Evolutionary conservation across 1,139 yeast species (phyloP), one percentile per base, ranked within the genome.

Genomic region (Debaryomyces fabryi): DNA sequence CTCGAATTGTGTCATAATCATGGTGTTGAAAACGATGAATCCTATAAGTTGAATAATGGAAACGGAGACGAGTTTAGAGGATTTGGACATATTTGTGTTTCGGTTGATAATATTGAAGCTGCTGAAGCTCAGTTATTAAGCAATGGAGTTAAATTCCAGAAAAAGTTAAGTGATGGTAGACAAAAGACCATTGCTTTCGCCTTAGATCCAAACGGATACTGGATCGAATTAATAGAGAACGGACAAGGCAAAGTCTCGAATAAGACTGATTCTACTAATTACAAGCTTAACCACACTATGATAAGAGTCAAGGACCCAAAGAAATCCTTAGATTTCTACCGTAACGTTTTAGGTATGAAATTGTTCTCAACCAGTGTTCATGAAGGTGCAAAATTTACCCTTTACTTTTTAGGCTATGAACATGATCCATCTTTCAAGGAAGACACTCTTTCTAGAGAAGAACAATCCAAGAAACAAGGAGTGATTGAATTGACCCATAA

Each of bases 151-250:
- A 66, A 69, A 47, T 93, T 93, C 74, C 83, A 91, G 70, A 93
- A 93, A 78, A 87, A 78, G 62, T 74, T 91, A 58, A 66, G 81
- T 40, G 98, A 93, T 62, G 99, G 99, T 23, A 84, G 97, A 69
- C 96, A 89, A 69, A 86, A 85, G 68, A 78, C 90, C 65, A 91
- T 93, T 71, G 98, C 98, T 0, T 93, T 93, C 69, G 96, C 86
- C 2, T 80, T 91, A 58, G 99, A 93, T 63, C 97, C 98, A 4
- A 93, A 93, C 69, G 95, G 95, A 57, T 93, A 93, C 73, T 93
- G 99, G 99, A 80, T 93, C 59, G 99, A 93, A 74, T 74, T 93
- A 61, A 81, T 92, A 57, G 85, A 84, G 60, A 85, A 91, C 63
- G 76, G 71, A 27, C 61, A 71, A 43, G 66, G 65, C 59, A 74